Evolutionary conservation across 805 yeast genomes (phyloP), one percentile per base, ranked within the genome.

Genomic region (Schwanniomyces yamadae): DNA sequence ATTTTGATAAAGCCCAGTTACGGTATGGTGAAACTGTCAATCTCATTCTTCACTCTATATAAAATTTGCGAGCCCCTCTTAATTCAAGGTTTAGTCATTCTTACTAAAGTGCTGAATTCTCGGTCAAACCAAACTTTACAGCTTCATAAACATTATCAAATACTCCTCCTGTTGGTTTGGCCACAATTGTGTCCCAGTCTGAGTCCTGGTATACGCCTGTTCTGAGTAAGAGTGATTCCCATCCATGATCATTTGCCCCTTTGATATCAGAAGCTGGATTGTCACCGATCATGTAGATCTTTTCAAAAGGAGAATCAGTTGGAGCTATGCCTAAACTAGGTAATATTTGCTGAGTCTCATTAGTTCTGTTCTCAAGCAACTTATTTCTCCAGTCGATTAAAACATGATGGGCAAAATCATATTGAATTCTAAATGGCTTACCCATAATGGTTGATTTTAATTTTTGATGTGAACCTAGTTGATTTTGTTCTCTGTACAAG

Each of bases 261-360:
- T 73, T 72, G 36, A 93, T 93, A 56, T 93, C 99, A 33, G 89
- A 78, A 19, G 82, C 93, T 4, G 97, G 98, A 58, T 93, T 93
- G 61, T 93, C 99, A 19, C 99, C 99, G 23, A 93, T 87, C 99
- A 93, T 93, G 62, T 73, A 90, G 2, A 93, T 83, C n/a, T 73
- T 60, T 23, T 68, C 63, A 48, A 84, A 63, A 5, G 68, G 68
- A 28, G 61, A 45, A 13, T 42, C 39, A 12, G 18, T 34, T 1
- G 68, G 66, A 2, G 70, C 45, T n/a, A 46, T 48, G 19, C 76
- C 73, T 36, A 80, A 57, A 14, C 50, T 53, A 1, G 84, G 84
- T 12, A 66, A 47, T 13, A 55, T 44, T 36, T 66, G 68, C 3
- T 44, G 41, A 8, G 14, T 13, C 7, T 47, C 37, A 24, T 39